Evolutionary conservation across 495 filamentous ascomycete genomes (phyloP), one percentile per base, ranked within the genome.

Genomic region (Clohesyomyces aquaticus): DNA sequence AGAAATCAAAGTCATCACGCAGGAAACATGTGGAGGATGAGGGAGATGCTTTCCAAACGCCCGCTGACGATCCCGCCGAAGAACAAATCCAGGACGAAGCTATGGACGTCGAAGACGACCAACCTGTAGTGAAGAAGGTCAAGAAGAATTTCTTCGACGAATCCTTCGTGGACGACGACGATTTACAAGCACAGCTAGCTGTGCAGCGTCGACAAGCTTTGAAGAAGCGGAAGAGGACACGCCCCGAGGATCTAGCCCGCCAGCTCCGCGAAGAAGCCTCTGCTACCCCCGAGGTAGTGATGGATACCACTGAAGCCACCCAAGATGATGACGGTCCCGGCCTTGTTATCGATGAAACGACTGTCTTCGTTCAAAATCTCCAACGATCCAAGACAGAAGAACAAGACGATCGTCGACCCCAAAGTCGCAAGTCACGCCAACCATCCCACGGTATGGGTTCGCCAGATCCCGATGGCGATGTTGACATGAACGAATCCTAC

Each of bases 331-430:
- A 80, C 18, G 84, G 87, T 62, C 83, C 82, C 16, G 93, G 93
- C 27, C 79, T 97, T 11, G 82, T 98, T 14, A 91, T 98, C 58
- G 92, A 97, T 66, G 93, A 98, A 72, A 96, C 93, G 14, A 89
- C 91, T 2, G 92, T 96, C 64, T 98, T 98, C 72, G 90, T 98
- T 25, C 87, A 91, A 19, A 90, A 91, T 66, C 75, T 98, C 55
- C 85, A 88, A 67, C 41, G 42, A 22, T 35, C 43, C 29, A 28
- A n/a, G 4, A 22, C n/a, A 10, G 58, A 56, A 23, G 67, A 61
- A 14, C 23, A 58, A 35, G 42, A 63, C 19, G 78, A 82, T n/a
- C 85, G 85, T n/a, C 87, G 90, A 65, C 82, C 80, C 28, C 60
- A 79, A 80, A 46, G 63, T 32, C 53, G 79, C 72, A 72, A 69